Evolutionary conservation across 495 filamentous ascomycete genomes (phyloP).

Genomic region (Talaromyces trachyspermus): DNA sequence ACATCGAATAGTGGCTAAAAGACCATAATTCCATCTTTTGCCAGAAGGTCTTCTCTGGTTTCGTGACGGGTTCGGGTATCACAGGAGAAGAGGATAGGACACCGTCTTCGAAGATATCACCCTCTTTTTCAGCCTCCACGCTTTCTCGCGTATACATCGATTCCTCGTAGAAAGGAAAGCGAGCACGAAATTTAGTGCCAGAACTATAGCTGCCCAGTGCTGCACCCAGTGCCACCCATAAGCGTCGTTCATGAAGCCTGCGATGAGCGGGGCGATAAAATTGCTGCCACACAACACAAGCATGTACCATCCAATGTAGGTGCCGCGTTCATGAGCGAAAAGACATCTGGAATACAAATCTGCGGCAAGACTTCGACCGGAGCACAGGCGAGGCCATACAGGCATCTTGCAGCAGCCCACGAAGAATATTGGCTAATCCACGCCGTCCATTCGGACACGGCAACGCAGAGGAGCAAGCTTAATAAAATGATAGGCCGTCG

Average conservation of each 20-base stretch:
- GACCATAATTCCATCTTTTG: conserved; percentile 11
- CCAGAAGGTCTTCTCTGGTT: neutral
- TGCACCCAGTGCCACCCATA: conserved; percentile 40
- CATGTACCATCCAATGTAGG: conserved; percentile 45
- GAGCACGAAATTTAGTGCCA: conserved; percentile 37
- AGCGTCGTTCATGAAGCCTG: conserved; percentile 43
- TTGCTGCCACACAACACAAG: conserved; percentile 40
- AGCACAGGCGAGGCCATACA: conserved; percentile 46
- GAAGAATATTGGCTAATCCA: conserved; percentile 34
- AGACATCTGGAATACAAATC: conserved; percentile 42
- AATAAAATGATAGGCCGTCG: conserved; percentile 22
- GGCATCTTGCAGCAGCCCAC: conserved; percentile 43
- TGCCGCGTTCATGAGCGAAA: conserved; percentile 47
- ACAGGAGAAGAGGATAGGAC: neutral
- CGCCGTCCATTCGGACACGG: conserved; percentile 38
- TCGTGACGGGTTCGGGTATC: too few species aligned
- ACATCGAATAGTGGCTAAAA: conserved; percentile 2
- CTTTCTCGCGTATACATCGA: conserved; percentile 18
- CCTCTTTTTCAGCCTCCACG: conserved; percentile 4
- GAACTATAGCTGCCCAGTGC: conserved; percentile 47
- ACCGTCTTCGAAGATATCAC: neutral
- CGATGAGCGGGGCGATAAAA: conserved; percentile 44
- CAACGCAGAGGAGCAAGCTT: conserved; percentile 19
- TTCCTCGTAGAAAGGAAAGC: conserved; percentile 52
- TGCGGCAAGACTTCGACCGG: conserved; percentile 45